Percentiles rank a stretch among this genome's conserved stretches.
These are phyloP conservation scores for Ormosia emarginata DNA, from an alignment of 306 rosid genomes.

Conservation along the genomic window DNA sequence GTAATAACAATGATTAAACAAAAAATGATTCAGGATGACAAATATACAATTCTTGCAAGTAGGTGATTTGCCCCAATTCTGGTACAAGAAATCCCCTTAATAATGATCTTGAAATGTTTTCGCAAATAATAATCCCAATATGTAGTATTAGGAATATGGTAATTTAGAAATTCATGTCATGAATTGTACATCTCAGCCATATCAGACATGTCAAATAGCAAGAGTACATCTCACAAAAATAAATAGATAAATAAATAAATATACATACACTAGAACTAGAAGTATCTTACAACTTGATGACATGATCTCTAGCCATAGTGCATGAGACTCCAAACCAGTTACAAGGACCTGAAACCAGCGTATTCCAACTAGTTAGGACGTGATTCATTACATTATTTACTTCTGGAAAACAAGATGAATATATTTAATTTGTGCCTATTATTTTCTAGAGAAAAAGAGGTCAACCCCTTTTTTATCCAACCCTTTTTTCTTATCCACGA, in stretches of 20 bases:
- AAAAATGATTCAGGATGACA: no score
- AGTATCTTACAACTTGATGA: constrained; percentile 69
- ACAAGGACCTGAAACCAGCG: constrained; percentile 73
- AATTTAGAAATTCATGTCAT: constrained; percentile 15
- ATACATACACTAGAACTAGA: not conserved
- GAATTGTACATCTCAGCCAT: not conserved
- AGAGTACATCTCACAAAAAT: not conserved
- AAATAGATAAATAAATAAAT: not conserved
- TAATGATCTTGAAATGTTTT: constrained; percentile 74
- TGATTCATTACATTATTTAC: no score
- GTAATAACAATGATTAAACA: no score
- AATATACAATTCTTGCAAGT: constrained; percentile 82
- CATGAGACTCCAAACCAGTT: constrained; percentile 77
- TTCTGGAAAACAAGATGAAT: no score
- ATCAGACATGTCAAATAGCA: constrained; percentile 17
- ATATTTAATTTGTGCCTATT: no score
- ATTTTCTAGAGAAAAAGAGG: no score
- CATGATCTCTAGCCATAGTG: constrained; percentile 56
- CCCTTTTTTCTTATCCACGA: no score
- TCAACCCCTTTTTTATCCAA: no score
- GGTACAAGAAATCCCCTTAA: constrained; percentile 72
- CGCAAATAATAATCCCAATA: constrained; percentile 41
- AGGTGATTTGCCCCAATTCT: constrained; percentile 74
- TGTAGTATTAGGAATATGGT: constrained; percentile 1
- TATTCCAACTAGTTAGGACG: constrained; percentile 78